A percentile compares a stretch with the other conserved stretches of the same genome.
These are phyloP conservation scores for Sclerotinia glacialis DNA, from an alignment of 2,329 filamentous ascomycete genomes.

Conservation along the genomic window DNA sequence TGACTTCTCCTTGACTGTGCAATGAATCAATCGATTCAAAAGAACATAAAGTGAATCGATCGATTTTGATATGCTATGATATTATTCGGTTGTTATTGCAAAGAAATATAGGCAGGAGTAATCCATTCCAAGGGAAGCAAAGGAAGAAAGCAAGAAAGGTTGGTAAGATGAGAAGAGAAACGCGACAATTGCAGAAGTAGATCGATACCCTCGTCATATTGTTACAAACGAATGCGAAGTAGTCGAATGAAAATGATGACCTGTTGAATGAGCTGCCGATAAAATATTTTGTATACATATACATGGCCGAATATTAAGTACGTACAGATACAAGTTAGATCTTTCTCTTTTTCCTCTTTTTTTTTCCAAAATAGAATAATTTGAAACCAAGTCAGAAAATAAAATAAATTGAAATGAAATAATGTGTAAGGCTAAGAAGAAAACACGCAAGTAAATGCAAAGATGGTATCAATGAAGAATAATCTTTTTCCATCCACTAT, in stretches of 20 bases:
- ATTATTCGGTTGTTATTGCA: conserved; percentile 68
- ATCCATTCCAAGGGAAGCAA: conserved; percentile 74
- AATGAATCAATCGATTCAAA: neutral
- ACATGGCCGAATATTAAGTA: conserved; percentile 3
- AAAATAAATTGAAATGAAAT: neutral
- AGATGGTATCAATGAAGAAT: conserved; percentile 18
- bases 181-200: conserved; percentile 30
- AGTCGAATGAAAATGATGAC: neutral
- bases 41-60: neutral
- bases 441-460: conserved; percentile 16
- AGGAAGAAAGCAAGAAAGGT: conserved; percentile 72
- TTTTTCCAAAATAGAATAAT: neutral
- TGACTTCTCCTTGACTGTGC: neutral
- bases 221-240: neutral
- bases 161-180: conserved; percentile 55
- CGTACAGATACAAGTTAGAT: conserved; percentile 13
- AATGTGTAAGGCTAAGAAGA: neutral
- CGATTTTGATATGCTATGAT: neutral
- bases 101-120: conserved; percentile 93
- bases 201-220: neutral
- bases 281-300: conserved; percentile 15
- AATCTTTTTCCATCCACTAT: conserved; percentile 3
- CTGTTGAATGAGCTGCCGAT: neutral
- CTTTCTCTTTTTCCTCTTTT: neutral
- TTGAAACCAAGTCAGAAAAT: conserved; percentile 1